phyloP scores from a whole-genome alignment of 1,284 basidiomycete species.

The Boletus austroedulis region DNA sequence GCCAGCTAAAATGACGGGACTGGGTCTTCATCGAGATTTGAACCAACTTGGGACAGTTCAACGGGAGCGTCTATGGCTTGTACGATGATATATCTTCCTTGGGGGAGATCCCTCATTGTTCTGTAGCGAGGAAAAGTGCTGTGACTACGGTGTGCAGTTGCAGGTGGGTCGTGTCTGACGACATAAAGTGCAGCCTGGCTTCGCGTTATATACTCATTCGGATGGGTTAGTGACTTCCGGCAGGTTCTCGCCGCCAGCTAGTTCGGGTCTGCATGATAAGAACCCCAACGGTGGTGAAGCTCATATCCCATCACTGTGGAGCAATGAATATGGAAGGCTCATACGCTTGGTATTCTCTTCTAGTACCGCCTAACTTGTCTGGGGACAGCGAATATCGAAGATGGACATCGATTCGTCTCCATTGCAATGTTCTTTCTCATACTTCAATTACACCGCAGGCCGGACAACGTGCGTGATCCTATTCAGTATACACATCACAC shows the following conservation, averaged over 20 bases:
- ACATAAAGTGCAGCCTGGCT: background rate
- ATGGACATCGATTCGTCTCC: too few species aligned
- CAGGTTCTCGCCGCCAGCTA: background rate
- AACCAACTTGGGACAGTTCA: background rate
- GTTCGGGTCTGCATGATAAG: background rate
- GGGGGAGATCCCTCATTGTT: background rate
- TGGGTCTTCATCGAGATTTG: background rate
- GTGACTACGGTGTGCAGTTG: background rate
- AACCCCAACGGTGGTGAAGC: background rate
- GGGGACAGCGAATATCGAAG: too few species aligned
- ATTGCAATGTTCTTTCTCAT: too few species aligned
- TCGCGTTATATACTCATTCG: background rate
- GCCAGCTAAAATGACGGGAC: too few species aligned
- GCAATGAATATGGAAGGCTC: too few species aligned
- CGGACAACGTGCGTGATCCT: too few species aligned
- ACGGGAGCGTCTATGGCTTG: background rate
- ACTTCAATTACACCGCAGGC: too few species aligned
- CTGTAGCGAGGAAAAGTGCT: background rate
- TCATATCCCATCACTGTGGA: too few species aligned
- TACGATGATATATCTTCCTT: background rate
- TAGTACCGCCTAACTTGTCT: too few species aligned
- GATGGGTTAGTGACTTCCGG: background rate
- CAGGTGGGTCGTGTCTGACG: background rate
- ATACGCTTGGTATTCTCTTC: too few species aligned
- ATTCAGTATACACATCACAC: too few species aligned